Evolutionary conservation across 2,329 filamentous ascomycete species (phyloP), one percentile per base, ranked within the genome.

Genomic region (Talaromyces verruculosus): DNA sequence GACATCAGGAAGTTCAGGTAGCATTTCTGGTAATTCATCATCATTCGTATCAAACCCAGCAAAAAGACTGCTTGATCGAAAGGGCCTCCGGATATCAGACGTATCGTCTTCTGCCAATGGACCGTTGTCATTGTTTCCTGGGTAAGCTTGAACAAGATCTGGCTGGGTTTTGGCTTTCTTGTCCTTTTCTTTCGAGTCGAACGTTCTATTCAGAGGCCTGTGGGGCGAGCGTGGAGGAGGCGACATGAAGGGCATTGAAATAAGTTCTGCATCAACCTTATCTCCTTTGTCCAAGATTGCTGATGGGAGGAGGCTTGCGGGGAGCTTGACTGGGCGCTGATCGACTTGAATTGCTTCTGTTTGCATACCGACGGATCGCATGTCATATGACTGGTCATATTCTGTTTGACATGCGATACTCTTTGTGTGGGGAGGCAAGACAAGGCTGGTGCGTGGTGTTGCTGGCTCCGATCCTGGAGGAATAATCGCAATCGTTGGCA

Each of bases 261-360:
- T 66, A 45, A 75, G 72, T 28, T 72, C 68, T 13, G 66, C 37
- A 51, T 70, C 68, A 19, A 69, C 61, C 22, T 66, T 68, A n/a
- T 58, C 80, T 10, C 78, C 75, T 65, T 83, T 78, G 62, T 84
- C 85, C n/a, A 80, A 80, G 67, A 96, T 90, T 19, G 89, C 84
- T 0, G 91, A 94, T 0, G 93, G 92, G 65, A 93, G 88, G 39
- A 97, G 84, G 73, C 95, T 91, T 1, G 87, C 82, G 15, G 92
- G 92, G 30, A 97, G 83, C 70, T 88, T 89, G 67, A 90, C 87
- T 53, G 92, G 81, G 67, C 93, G 87, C 79, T 88, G 87, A 74
- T 96, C 93, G 5, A 96, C 87, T 64, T 91, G 87, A 66, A 98
- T 97, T 67, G 92, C 91, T 71, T 98, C 93, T 0, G 95, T 99